Percentiles rank a stretch among this genome's conserved stretches.
Evolutionary conservation across 805 yeast species (phyloP).

Genomic region (Nakazawaea sp.): DNA sequence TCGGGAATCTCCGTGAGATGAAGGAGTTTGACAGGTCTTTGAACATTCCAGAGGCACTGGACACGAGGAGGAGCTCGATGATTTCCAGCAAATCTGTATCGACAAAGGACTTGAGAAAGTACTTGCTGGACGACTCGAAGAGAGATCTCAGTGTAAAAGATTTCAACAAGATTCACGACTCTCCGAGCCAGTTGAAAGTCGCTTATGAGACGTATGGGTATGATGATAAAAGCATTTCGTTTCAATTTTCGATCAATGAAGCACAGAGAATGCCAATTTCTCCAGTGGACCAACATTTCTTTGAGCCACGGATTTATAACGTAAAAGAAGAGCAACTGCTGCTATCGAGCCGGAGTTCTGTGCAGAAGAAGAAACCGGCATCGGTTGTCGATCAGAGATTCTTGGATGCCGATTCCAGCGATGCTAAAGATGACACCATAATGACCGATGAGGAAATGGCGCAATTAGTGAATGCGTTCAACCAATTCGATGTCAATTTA

Average conservation of each 20-base stretch:
- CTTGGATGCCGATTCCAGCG: background rate
- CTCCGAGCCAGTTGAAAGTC: no score
- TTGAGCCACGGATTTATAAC: constrained; percentile 4
- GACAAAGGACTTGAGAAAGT: constrained; percentile 7
- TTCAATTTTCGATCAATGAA: constrained; percentile 9
- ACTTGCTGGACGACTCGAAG: constrained; percentile 4
- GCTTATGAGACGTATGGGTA: background rate
- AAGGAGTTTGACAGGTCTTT: background rate
- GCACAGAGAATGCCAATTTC: constrained; percentile 8
- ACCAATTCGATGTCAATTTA: background rate
- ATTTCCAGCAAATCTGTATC: constrained; percentile 4
- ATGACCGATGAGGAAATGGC: constrained; percentile 5
- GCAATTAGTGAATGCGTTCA: constrained; percentile 2
- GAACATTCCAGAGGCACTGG: background rate
- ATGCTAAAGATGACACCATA: background rate
- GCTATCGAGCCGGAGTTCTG: background rate
- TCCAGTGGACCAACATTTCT: constrained; percentile 9
- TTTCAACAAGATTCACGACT: no score
- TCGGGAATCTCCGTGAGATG: constrained; percentile 14
- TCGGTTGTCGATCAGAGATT: background rate
- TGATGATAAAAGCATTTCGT: constrained; percentile 1
- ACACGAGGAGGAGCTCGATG: background rate
- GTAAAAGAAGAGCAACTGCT: background rate
- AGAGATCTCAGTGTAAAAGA: constrained; percentile 5
- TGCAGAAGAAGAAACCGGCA: background rate